Base-by-base conservation (phyloP, 2,329 filamentous ascomycete species). In the Apiospora arundinis region DNA sequence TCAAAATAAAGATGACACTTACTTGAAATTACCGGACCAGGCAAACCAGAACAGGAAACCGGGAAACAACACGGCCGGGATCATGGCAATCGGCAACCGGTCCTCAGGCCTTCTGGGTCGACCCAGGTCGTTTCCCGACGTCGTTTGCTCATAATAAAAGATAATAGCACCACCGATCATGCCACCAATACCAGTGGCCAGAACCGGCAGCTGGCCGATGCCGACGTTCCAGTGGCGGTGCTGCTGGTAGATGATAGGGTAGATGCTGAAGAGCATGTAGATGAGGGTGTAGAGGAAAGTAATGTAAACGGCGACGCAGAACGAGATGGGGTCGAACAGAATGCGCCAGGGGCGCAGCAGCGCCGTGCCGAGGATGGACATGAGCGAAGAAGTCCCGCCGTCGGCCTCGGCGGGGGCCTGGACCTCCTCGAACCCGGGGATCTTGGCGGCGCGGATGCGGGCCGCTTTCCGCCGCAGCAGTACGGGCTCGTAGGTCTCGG, bases 181-280 rank as follows among this genome's bases (percentile, higher is more conserved):
- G 0, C 86, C 83, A 8, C 88, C 88, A 1, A 88, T 28, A 18
- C 66, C 81, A 2, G 85, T 85, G 8, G 87, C 87, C 3, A 89
- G 76, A 6, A 89, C 78, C 1, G 87, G 86, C 0, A 89, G 77
- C 70, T 87, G 83, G 4, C 85, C 86, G 1, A 88, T 84, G 9
- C 87, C 87, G 0, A 83, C 74, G 72, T 88, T 89, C 87, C 87
- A 89, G 0, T 86, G 86, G 2, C 87, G 82, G 74, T 79, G 82
- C 66, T 86, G 77, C 73, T 88, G 85, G 74, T 87, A 89, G 9
- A 89, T 85, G 46, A 88, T 87, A 2, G 84, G 86, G 69, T 89
- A 90, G 70, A 89, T 89, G 32, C 81, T 85, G 78, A 90, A 90
- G 18, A 90, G 83, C 87, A 90, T 89, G 77, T 89, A 89, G 12